Evolutionary conservation across 495 filamentous ascomycete species (phyloP), one percentile per base, ranked within the genome.

Genomic region (Annulohypoxylon bovei): DNA sequence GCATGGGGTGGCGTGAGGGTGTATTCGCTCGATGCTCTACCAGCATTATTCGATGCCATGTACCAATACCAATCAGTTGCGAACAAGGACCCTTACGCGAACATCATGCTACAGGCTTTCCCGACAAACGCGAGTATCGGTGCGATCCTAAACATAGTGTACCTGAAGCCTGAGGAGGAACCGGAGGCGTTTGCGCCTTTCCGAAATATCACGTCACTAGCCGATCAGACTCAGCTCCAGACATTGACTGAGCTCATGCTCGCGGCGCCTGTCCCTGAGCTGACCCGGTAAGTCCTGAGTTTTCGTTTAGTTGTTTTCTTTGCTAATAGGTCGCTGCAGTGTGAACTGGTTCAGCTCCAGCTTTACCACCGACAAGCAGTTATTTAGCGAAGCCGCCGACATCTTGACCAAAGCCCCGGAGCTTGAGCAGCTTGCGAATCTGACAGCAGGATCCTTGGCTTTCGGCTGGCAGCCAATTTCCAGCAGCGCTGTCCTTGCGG

Each of bases 1-100:
- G 77, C 83, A 20, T 77, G 75, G 60, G 82, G 81, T 53, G 84
- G 83, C 28, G 62, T 81, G 12, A 72, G 77, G 37, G 67, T 76
- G 14, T 83, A 79, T 53, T 33, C 72, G 71, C 66, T 77, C 12
- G 65, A 75, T 44, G 64, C 70, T 7, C 54, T 77, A 3, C 74
- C 74, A 4, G 63, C 53, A 2, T 25, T 80, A 8, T 69, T 78
- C 14, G 62, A 69, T 3, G 70, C 75, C 37, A 55, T 72, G 52
- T 62, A 67, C 28, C 28, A 63, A 20, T 75, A 75, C 39, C 68
- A 76, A 50, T 67, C 67, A 9, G 65, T 60, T 35, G 40, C 49
- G 6, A 60, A 69, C 44, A 76, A 76, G 58, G 65, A 76, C 55
- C 65, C 62, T 5, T 72, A 74, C 40, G 74, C 71, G 16, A 74